Evolutionary conservation across 352 stramenopile species (phyloP).

Genomic region (Hyaloperonospora brassicae): DNA sequence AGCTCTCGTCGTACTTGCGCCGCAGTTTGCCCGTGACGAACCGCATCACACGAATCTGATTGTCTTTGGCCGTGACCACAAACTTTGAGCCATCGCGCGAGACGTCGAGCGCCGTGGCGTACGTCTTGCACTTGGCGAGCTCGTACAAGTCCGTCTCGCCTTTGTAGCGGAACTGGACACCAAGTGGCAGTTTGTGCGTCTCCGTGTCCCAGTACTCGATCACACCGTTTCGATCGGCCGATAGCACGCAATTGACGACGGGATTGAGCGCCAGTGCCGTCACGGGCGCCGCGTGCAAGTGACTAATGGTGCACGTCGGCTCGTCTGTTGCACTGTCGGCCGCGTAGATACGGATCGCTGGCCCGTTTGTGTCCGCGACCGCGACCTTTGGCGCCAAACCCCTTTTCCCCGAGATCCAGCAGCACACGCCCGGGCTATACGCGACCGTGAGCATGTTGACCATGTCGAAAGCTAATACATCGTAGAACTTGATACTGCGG

Average conservation of each 20-base stretch:
- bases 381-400: slow-evolving; percentile 63
- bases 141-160: slow-evolving; percentile 95
- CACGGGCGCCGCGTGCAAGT: slow-evolving; percentile 88
- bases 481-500: slow-evolving; percentile 97
- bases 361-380: slow-evolving; percentile 54
- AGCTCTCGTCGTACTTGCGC: slow-evolving; percentile 85
- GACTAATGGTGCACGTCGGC: slow-evolving; percentile 58
- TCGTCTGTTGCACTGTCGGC: slow-evolving; percentile 48
- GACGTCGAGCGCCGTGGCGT: slow-evolving; percentile 71
- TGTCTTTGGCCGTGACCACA: slow-evolving; percentile 82
- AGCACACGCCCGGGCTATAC: slow-evolving; percentile 62
- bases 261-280: slow-evolving; percentile 85
- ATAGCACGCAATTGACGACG: slow-evolving; percentile 85
- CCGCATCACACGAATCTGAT: slow-evolving; percentile 86
- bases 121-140: slow-evolving; percentile 89
- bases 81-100: slow-evolving; percentile 64
- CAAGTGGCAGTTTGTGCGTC: slow-evolving; percentile 45
- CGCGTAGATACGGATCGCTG: slow-evolving; percentile 83
- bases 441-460: slow-evolving; percentile 91
- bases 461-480: slow-evolving; percentile 97
- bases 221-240: slow-evolving; percentile 86
- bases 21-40: slow-evolving; percentile 84
- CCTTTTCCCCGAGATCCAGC: slow-evolving; percentile 61
- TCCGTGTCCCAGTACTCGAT: slow-evolving; percentile 91
- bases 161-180: slow-evolving; percentile 88